Evolutionary conservation across 2,329 filamentous ascomycete genomes (phyloP), one percentile per base, ranked within the genome.

Genomic region (Fusarium globosum): DNA sequence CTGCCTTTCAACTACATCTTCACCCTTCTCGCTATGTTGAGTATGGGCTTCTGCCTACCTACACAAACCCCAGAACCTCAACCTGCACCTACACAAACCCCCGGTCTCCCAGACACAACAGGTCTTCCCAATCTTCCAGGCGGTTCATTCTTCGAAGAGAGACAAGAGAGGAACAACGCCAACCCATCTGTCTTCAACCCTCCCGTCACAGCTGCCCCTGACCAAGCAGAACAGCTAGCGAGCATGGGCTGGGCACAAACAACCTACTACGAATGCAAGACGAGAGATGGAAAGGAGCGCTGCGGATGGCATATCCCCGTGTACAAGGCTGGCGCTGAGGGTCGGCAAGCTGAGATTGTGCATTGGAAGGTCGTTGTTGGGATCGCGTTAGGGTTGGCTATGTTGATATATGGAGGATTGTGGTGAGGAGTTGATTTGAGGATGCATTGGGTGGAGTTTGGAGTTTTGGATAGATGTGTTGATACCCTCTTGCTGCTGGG

Each of bases 241-340:
- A 75, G 76, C 52, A 72, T 81, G 69, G 81, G 81, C 15, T 81
- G 76, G 72, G 72, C 72, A 53, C 80, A 82, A 64, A 77, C 77
- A 35, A 83, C 81, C 3, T 81, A 77, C 64, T 82, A 82, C 64
- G 73, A 79, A 46, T 83, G 82, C 71, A 72, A 65, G 57, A 82
- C 80, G 45, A 68, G 77, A 30, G 79, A 61, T 46, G 79, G 78
- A 15, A 53, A 67, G n/a, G 78, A 80, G 63, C 79, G 78, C 45
- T 82, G 81, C 63, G 81, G 81, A 11, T 83, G 82, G 81, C 81
- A 81, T 61, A 78, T 81, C 18, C 81, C 82, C 3, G 71, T 82
- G 1, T 68, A 79, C 52, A 78, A 80, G 73, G 76, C 64, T 7
- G 74, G 59, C 28, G 75, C 74, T 20, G 74, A 74, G 9, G 72